phyloP scores from a whole-genome alignment of 306 rosid species.

The Senna siamea region DNA sequence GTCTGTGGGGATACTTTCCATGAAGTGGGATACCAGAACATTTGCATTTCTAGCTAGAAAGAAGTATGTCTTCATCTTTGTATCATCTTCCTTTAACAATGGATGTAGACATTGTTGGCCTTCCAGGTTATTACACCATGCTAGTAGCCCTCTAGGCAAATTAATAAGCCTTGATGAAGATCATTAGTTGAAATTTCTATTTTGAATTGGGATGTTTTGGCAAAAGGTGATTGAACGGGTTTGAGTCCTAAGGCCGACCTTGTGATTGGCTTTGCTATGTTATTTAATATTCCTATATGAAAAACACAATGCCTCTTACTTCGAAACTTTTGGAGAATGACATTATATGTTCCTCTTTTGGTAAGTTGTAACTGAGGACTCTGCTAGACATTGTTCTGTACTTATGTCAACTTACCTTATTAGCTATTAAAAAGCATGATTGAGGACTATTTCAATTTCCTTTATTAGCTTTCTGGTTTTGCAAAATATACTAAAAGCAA shows the following conservation, averaged over 20 bases:
- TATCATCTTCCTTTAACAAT: neutral
- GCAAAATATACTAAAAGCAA: neutral
- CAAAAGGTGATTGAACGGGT: neutral
- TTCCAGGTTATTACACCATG: neutral
- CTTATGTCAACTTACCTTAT: neutral
- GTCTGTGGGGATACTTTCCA: neutral
- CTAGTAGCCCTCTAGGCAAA: neutral
- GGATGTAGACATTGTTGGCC: neutral
- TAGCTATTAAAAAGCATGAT: constrained; percentile 10
- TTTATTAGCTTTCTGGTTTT: neutral
- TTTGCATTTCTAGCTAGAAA: neutral
- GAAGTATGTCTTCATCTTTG: neutral
- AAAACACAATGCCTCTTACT: neutral
- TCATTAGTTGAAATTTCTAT: neutral
- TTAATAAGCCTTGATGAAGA: neutral
- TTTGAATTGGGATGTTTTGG: neutral
- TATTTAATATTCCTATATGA: neutral
- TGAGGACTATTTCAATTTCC: neutral
- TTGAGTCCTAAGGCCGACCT: neutral
- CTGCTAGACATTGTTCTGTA: neutral
- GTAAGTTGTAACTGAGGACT: neutral
- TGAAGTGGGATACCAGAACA: neutral
- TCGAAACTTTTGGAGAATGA: neutral
- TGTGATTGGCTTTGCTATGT: neutral
- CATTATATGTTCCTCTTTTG: neutral